Conservation (phyloP, 352 stramenopile genomes). For the Phytophthora tentaculata region DNA sequence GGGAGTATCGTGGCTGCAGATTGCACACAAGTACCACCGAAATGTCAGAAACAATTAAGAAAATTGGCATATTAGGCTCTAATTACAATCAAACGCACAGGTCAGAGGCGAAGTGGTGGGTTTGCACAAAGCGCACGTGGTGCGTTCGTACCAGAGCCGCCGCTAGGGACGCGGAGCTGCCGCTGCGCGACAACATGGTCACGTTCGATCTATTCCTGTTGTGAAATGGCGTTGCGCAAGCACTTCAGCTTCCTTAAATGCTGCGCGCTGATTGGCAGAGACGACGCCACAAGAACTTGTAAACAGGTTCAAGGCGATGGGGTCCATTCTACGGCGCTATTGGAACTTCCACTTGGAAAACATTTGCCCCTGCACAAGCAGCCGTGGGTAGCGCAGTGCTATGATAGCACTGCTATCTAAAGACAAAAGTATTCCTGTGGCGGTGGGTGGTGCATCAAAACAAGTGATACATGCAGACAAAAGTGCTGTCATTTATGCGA, state of each 20-base stretch:
- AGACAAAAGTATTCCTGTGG: background rate
- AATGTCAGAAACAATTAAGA: constrained; percentile 17
- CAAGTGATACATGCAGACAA: constrained; percentile 9
- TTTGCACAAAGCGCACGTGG: constrained; percentile 14
- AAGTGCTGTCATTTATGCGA: constrained; percentile 1
- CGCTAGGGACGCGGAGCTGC: constrained; percentile 1
- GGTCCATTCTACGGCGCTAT: constrained; percentile 4
- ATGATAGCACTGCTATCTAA: background rate
- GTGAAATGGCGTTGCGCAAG: constrained; percentile 25
- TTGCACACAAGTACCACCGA: constrained; percentile 9
- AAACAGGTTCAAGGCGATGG: constrained; percentile 5
- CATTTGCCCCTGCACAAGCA: background rate
- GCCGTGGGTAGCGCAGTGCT: background rate
- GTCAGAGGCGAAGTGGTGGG: constrained; percentile 17
- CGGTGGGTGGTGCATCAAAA: background rate
- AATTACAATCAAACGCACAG: constrained; percentile 9
- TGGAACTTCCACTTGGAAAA: background rate
- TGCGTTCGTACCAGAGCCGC: background rate
- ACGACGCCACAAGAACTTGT: constrained; percentile 26
- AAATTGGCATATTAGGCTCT: background rate
- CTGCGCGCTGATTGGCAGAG: constrained; percentile 5
- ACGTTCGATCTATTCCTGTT: constrained; percentile 9
- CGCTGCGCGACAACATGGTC: constrained; percentile 7
- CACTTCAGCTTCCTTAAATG: constrained; percentile 6
- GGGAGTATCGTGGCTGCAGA: constrained; percentile 22